Evolutionary conservation across 495 filamentous ascomycete species (phyloP), one percentile per base, ranked within the genome.

Genomic region (Wilcoxina mikolae): DNA sequence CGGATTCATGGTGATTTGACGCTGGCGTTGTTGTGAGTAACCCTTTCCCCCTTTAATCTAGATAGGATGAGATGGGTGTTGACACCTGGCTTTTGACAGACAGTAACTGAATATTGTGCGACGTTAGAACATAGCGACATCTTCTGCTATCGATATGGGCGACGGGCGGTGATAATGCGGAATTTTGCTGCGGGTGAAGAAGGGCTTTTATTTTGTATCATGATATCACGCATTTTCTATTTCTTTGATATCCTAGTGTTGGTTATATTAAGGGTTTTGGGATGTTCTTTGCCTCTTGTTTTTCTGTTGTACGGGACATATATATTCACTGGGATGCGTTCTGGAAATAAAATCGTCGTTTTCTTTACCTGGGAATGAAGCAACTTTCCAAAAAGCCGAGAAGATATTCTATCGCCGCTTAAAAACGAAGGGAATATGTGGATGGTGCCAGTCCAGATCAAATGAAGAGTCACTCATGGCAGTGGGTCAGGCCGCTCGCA

Each of bases 1-100:
- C 84, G 85, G 71, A 91, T 95, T 64, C 84, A 91, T 62, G 87
- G 88, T 69, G 88, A 94, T 73, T 71, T 94, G 60, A 91, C 85
- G 29, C 67, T 95, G 51, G 81, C 82, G 51, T 73, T 95, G 61
- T 75, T 95, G 87, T 89, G 72, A 72, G 83, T 82, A 60, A 57
- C 5, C 28, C 46, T 17, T 5, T 20, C 49, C 28, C 49, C 28
- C 28, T 23, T 22, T n/a, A 10, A n/a, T n/a, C 29, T n/a, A 22
- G 49, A 18, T 39, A 39, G 35, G 35, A 39, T 39, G 20, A 39
- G 35, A 46, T 46, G 27, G 46, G 46, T 49, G 46, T 49, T 49
- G 46, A 49, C 46, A 28, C 46, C 46, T 46, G 12, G 7, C 15
- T 27, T 15, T 39, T 39, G 35, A 18, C 46, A 49, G 46, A 23